Base-by-base conservation (phyloP, 805 yeast genomes). In the Metschnikowia picachoensis region DNA sequence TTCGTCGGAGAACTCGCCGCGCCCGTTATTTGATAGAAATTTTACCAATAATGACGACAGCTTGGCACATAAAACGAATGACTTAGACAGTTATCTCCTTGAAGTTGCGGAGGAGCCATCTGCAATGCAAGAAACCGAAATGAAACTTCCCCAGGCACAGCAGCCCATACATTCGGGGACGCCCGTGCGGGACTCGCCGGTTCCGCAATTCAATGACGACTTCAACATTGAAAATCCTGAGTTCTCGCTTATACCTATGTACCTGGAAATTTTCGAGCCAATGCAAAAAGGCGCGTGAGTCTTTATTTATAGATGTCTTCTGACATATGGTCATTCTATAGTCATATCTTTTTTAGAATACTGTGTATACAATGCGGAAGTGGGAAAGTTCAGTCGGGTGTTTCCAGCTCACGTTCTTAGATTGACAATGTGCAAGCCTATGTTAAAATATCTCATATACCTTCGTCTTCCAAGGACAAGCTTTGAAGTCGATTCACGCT, bases 401-500 rank as follows among this genome's bases (percentile, higher is more conserved):
- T 35, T 28, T 28, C 30, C 13, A n/a, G 20, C n/a, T 10, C 20
- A 35, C 11, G 16, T 7, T 14, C 13, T 35, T 33, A 4, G 13
- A 2, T 35, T 30, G n/a, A 11, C 32, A 30, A 12, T 2, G 5
- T 3, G 20, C n/a, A 35, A 16, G 28, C 16, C 28, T 14, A 16
- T 35, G 20, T 2, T 15, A 10, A 4, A 16, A 4, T 4, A 4
- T 4, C 20, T 20, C 20, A 20, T 6, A 6, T 20, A 20, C 20
- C 20, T 20, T 20, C 38, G 32, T 55, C 57, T 8, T 55, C 39
- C 37, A 62, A 44, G 29, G 61, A 55, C 42, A 71, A 58, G 34
- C 63, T 57, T 40, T 67, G 50, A 37, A 71, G 55, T 16, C 74
- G 54, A 29, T 57, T 60, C 6, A 64, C 62, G 46, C 67, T 70